Evolutionary conservation across 768 basidiomycete genomes (phyloP).

Genomic region (Russula vinacea): DNA sequence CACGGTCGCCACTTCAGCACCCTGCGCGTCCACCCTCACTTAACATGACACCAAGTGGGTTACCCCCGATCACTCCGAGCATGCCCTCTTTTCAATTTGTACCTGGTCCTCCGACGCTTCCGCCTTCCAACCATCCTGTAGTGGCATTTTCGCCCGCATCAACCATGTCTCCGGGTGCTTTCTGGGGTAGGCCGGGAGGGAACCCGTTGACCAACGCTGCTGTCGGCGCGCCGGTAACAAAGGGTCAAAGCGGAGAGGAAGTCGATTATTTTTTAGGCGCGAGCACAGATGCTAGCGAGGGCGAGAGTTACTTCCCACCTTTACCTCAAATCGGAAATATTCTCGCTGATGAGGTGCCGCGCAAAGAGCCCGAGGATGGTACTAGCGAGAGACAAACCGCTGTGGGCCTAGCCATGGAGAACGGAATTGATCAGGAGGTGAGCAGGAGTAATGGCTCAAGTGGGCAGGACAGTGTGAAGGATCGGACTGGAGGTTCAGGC

Average conservation of each 20-base stretch:
- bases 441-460: slow-evolving; percentile 8
- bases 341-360: slow-evolving; percentile 35
- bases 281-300: slow-evolving; percentile 14
- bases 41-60: slow-evolving; percentile 58
- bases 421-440: slow-evolving; percentile 8
- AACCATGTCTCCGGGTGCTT: slow-evolving; percentile 70
- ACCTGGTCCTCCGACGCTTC: slow-evolving; percentile 44
- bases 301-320: slow-evolving; percentile 46
- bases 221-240: slow-evolving; percentile 54
- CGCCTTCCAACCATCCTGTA: slow-evolving; percentile 37
- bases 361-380: slow-evolving; percentile 12
- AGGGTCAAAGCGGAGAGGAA: slow-evolving; percentile 26
- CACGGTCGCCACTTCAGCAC: slow-evolving; percentile 41
- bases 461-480: slow-evolving; percentile 1
- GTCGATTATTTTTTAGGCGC: slow-evolving; percentile 41
- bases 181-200: slow-evolving; percentile 60
- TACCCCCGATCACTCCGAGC: slow-evolving; percentile 93
- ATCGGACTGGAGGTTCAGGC: background rate
- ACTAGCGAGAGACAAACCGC: slow-evolving; percentile 18
- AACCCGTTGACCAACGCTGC: slow-evolving; percentile 54
- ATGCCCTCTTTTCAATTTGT: slow-evolving; percentile 95
- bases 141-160: slow-evolving; percentile 65
- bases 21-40: slow-evolving; percentile 35
- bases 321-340: slow-evolving; percentile 35
- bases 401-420: background rate